Evolutionary conservation across 768 basidiomycete genomes (phyloP).

Genomic region (Lactarius hengduanensis): DNA sequence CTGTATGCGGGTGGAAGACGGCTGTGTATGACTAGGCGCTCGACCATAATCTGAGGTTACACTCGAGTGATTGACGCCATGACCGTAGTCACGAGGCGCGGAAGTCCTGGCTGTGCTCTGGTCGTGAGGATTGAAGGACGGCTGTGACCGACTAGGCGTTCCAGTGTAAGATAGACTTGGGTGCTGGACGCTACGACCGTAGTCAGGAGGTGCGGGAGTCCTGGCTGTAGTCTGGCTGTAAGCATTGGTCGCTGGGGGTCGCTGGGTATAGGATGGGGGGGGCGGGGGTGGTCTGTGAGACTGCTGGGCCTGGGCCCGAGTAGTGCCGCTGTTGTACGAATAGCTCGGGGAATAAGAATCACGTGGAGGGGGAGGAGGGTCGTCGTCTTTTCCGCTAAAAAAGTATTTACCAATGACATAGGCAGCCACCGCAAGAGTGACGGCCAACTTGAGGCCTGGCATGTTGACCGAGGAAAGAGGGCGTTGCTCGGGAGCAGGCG

Average conservation of each 20-base stretch:
- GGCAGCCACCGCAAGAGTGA: background rate
- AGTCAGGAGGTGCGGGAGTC: background rate
- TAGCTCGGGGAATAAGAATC: background rate
- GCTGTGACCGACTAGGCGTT: background rate
- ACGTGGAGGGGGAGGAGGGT: background rate
- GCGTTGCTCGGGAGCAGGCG: background rate
- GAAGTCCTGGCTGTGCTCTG: background rate
- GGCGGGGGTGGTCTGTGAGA: background rate
- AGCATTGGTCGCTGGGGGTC: background rate
- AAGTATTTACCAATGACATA: background rate
- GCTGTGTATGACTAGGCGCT: background rate
- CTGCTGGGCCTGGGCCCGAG: background rate
- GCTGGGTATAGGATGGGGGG: background rate
- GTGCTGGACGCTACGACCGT: no score
- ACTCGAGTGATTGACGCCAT: background rate
- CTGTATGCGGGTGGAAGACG: background rate
- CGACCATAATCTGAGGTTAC: background rate
- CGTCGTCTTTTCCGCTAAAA: background rate
- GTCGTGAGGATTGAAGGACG: background rate
- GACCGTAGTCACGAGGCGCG: background rate
- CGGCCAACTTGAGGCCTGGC: background rate
- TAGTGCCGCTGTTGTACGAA: background rate
- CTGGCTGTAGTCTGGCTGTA: slow-evolving; percentile 1
- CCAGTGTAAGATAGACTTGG: background rate
- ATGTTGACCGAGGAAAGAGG: background rate